phyloP scores from a whole-genome alignment of 768 basidiomycete species.

The Kwoniella dendrophila region DNA sequence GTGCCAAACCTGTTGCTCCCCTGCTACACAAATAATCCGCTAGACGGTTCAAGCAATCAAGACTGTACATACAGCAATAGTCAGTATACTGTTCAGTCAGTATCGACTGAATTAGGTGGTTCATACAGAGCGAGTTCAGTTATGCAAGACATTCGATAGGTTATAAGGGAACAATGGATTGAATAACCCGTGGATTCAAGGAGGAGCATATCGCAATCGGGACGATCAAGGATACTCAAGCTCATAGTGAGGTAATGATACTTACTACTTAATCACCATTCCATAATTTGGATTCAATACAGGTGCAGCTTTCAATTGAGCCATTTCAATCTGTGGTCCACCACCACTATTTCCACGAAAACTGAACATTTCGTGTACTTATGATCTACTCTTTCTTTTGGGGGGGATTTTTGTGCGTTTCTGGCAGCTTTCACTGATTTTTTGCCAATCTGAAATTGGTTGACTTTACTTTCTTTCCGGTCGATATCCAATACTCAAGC shows the following conservation, averaged over 20 bases:
- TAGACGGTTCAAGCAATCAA: conserved; percentile 40
- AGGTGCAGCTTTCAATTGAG: conserved; percentile 36
- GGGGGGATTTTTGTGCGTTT: too few species aligned
- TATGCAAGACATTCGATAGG: too few species aligned
- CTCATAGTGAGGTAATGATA: not conserved
- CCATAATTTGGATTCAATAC: conserved; percentile 44
- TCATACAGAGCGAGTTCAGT: too few species aligned
- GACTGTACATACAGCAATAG: conserved; percentile 19
- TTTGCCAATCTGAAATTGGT: too few species aligned
- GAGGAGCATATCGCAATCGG: not conserved
- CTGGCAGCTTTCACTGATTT: too few species aligned
- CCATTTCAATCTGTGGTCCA: conserved; percentile 32
- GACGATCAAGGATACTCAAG: not conserved
- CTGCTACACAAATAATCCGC: conserved; percentile 38
- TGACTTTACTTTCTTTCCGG: too few species aligned
- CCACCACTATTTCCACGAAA: conserved; percentile 9
- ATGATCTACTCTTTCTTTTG: too few species aligned
- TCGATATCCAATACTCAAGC: too few species aligned
- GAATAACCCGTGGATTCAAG: too few species aligned
- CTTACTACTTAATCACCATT: conserved; percentile 47
- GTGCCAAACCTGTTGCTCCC: conserved; percentile 25
- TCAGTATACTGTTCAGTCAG: not conserved
- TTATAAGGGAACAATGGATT: too few species aligned
- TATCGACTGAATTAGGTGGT: too few species aligned
- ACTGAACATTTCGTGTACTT: conserved; percentile 24